phyloP scores from a whole-genome alignment of 208 protist species.

The Lotmaria passim region DNA sequence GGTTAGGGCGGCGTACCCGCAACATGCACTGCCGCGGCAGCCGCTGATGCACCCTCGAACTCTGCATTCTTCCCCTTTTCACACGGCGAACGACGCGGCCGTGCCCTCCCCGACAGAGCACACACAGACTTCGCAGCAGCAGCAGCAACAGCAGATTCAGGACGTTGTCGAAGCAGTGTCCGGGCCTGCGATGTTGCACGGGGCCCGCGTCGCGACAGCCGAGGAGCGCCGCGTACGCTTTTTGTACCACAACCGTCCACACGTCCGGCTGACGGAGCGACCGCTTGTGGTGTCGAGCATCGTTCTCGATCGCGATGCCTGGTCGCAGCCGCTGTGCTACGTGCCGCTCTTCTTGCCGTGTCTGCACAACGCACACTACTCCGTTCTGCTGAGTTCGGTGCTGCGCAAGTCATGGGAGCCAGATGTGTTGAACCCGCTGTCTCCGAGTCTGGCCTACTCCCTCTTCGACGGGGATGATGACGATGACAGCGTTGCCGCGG shows the following conservation, averaged over 20 bases:
- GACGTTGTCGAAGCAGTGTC: neutral
- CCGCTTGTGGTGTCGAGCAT: conserved; percentile 36
- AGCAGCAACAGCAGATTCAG: neutral
- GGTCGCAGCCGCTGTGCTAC: conserved; percentile 40
- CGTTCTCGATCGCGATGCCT: conserved; percentile 45
- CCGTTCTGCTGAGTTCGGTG: conserved; percentile 9
- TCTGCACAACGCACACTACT: conserved; percentile 25
- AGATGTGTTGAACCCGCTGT: neutral
- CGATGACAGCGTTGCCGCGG: no score
- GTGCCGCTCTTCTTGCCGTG: conserved; percentile 19
- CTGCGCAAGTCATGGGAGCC: conserved; percentile 21
- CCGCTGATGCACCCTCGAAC: no score
- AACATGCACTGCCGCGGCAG: no score
- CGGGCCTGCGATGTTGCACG: neutral
- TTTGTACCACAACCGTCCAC: conserved; percentile 46
- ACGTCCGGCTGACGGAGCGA: conserved; percentile 23
- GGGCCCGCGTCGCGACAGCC: conserved; percentile 26
- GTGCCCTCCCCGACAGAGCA: no score
- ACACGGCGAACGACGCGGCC: no score
- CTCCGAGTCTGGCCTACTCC: conserved; percentile 15
- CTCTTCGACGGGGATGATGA: neutral
- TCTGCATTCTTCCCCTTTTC: no score
- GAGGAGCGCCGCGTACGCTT: conserved; percentile 42
- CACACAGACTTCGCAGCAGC: neutral
- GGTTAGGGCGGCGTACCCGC: no score